These are phyloP conservation scores for Phytophthora ohioensis DNA, from an alignment of 352 stramenopile genomes.

Conservation along the genomic window DNA sequence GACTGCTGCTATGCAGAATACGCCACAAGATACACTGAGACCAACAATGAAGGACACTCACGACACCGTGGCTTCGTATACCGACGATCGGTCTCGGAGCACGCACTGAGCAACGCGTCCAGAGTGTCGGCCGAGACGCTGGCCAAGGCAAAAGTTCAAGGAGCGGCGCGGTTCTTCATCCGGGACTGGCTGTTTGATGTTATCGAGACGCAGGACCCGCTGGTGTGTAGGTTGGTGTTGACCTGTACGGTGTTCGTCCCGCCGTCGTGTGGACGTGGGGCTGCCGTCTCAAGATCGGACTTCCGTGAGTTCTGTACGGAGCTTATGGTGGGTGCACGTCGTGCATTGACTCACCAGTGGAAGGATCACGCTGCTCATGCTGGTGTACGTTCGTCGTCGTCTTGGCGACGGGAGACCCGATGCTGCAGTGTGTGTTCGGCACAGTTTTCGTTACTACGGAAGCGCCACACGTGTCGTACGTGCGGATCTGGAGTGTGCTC, in stretches of 20 bases:
- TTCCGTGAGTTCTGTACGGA: constrained; percentile 75
- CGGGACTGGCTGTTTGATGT: constrained; percentile 81
- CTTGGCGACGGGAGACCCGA: constrained; percentile 43
- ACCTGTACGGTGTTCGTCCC: constrained; percentile 68
- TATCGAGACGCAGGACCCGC: constrained; percentile 58
- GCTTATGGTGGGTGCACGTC: constrained; percentile 58
- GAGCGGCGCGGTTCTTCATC: constrained; percentile 58
- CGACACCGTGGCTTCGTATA: constrained; percentile 72
- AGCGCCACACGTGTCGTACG: constrained; percentile 62
- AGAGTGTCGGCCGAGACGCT: constrained; percentile 48
- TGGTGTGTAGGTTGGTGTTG: constrained; percentile 78
- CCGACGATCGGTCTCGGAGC: constrained; percentile 73
- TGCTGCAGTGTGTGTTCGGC: constrained; percentile 68
- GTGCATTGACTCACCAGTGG: constrained; percentile 66
- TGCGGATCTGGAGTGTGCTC: constrained; percentile 65
- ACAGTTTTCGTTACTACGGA: constrained; percentile 70
- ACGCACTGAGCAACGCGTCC: constrained; percentile 53
- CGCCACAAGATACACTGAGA: constrained; percentile 40
- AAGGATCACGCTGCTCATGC: constrained; percentile 47
- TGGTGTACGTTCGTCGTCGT: constrained; percentile 31
- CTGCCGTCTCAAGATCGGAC: constrained; percentile 41
- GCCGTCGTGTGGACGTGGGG: neutral
- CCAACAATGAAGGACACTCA: constrained; percentile 38
- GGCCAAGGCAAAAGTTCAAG: constrained; percentile 45
- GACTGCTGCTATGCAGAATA: constrained; percentile 79